These are phyloP conservation scores for Puccinia hordei DNA, from an alignment of 1,284 basidiomycete genomes.

Conservation along the genomic window DNA sequence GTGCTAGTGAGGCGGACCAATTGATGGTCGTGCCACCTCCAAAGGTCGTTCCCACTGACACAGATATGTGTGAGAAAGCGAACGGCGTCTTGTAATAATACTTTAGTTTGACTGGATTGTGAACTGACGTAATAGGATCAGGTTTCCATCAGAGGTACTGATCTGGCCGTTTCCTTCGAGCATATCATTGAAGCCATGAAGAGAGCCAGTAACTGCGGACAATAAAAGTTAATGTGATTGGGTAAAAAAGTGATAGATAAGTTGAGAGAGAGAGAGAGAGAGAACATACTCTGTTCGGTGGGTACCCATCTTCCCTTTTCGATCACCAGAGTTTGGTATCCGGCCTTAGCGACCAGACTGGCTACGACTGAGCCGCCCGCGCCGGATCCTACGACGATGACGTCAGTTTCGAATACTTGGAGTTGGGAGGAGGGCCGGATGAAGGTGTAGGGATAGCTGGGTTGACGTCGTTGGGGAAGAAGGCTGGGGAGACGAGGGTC, in stretches of 20 bases:
- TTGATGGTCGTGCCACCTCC: slow-evolving; percentile 63
- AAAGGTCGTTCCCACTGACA: slow-evolving; percentile 59
- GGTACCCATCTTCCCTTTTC: slow-evolving; percentile 62
- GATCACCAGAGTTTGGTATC: slow-evolving; percentile 60
- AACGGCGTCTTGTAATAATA: too few species aligned
- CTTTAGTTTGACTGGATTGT: background rate
- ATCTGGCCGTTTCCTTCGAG: slow-evolving; percentile 60
- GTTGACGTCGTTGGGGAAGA: background rate
- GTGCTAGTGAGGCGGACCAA: slow-evolving; percentile 62
- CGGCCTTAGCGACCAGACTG: slow-evolving; percentile 59
- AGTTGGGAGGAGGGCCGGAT: background rate
- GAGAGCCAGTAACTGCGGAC: slow-evolving; percentile 15
- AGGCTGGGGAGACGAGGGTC: background rate
- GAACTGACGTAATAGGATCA: slow-evolving; percentile 58
- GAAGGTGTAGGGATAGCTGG: slow-evolving; percentile 18
- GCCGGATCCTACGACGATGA: slow-evolving; percentile 61
- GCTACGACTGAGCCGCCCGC: slow-evolving; percentile 61
- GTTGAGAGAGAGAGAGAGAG: background rate
- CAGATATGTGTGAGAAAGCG: background rate
- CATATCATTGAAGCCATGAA: background rate
- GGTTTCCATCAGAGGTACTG: slow-evolving; percentile 59
- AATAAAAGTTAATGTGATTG: slow-evolving; percentile 58
- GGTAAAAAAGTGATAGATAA: background rate
- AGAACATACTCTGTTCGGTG: slow-evolving; percentile 56
- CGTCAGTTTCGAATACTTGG: slow-evolving; percentile 9